These are phyloP conservation scores for Colletotrichum tropicicola DNA, from an alignment of 2,329 filamentous ascomycete species.

Conservation along the genomic window DNA sequence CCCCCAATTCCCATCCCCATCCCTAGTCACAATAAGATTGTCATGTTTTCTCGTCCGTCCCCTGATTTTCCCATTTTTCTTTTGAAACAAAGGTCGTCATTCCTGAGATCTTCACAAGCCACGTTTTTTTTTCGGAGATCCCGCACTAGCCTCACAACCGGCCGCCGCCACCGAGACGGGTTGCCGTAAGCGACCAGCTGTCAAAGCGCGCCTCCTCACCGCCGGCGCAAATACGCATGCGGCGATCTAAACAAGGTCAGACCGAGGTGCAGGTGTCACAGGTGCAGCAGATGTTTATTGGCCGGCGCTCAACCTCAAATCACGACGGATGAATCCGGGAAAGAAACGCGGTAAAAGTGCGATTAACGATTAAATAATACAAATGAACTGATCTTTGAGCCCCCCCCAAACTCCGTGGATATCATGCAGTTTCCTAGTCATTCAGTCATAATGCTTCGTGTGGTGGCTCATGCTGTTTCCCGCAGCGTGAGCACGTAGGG, in stretches of 20 bases:
- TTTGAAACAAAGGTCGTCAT: background rate
- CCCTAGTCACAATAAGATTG: no score
- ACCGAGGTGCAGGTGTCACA: slow-evolving; percentile 1
- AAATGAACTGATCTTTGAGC: background rate
- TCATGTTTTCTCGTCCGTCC: no score
- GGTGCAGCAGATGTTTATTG: background rate
- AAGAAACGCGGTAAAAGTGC: background rate
- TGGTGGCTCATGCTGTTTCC: slow-evolving; percentile 27
- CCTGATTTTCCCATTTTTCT: background rate
- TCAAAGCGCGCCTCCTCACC: slow-evolving; percentile 5
- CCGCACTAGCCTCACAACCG: background rate
- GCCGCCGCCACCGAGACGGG: slow-evolving; percentile 1
- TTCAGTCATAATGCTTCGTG: slow-evolving; percentile 20
- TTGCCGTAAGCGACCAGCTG: slow-evolving; percentile 1
- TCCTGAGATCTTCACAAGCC: background rate
- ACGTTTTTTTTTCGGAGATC: slow-evolving; percentile 2
- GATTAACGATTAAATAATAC: slow-evolving; percentile 26
- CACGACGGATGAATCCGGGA: background rate
- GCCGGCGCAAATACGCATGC: background rate
- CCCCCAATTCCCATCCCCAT: no score
- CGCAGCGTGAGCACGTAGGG: slow-evolving; percentile 42
- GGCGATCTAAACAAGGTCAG: background rate
- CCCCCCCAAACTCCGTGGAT: slow-evolving; percentile 26
- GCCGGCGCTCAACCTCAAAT: background rate
- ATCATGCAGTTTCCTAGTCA: slow-evolving; percentile 23